Percentiles rank a stretch among this genome's conserved stretches.
phyloP scores from a whole-genome alignment of 768 basidiomycete species.

The Russula virescens region DNA sequence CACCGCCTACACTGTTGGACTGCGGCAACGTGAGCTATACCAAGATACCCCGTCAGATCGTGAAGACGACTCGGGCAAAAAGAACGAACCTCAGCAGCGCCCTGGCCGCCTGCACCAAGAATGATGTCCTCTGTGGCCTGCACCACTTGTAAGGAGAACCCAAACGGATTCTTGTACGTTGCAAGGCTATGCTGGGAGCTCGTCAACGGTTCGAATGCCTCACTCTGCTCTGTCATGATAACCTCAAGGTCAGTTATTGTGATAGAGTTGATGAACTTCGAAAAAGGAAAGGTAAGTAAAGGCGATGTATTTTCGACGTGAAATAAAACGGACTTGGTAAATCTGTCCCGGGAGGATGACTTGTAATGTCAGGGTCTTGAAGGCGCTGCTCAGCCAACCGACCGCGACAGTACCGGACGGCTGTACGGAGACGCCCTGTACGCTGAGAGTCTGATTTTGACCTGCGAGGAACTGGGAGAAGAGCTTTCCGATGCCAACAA shows the following conservation, averaged over 20 bases:
- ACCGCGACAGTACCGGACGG: slow-evolving; percentile 49
- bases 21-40: slow-evolving; percentile 47
- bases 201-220: slow-evolving; percentile 56
- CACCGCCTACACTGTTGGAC: slow-evolving; percentile 46
- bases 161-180: slow-evolving; percentile 68
- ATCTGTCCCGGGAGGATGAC: slow-evolving; percentile 65
- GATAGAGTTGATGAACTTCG: slow-evolving; percentile 59
- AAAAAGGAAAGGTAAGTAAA: background rate
- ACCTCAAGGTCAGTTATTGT: slow-evolving; percentile 51
- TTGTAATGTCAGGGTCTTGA: slow-evolving; percentile 55
- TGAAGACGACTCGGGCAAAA: background rate
- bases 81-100: slow-evolving; percentile 48
- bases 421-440: slow-evolving; percentile 55
- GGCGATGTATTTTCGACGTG: background rate
- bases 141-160: slow-evolving; percentile 63
- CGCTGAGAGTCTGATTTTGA: slow-evolving; percentile 54
- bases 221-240: slow-evolving; percentile 43
- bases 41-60: background rate
- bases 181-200: slow-evolving; percentile 52
- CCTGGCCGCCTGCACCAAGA: slow-evolving; percentile 41
- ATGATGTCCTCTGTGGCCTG: slow-evolving; percentile 50
- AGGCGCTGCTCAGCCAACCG: slow-evolving; percentile 62
- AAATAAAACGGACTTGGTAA: slow-evolving; percentile 36
- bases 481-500: slow-evolving; percentile 51
- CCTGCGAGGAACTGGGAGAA: slow-evolving; percentile 63